Conservation (phyloP, 768 basidiomycete genomes). For the Pisolithus albus region DNA sequence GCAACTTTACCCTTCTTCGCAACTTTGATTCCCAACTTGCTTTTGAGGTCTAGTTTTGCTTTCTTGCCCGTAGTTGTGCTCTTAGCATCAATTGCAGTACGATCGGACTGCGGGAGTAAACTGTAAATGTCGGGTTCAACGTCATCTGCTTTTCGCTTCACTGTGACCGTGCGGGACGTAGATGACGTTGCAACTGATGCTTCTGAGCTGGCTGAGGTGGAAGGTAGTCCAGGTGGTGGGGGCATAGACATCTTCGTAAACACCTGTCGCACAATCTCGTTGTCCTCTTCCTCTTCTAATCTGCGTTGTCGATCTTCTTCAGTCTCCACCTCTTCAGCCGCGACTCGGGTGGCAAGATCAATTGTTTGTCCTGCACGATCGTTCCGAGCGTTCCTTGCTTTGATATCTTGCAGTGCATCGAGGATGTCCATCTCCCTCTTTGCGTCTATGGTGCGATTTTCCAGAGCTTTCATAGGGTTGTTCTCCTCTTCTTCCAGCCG, state of each 20-base stretch:
- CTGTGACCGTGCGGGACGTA: conserved; percentile 43
- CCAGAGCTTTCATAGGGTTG: conserved; percentile 95
- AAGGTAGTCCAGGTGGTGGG: conserved; percentile 12
- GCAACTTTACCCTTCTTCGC: conserved; percentile 42
- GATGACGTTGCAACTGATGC: conserved; percentile 14
- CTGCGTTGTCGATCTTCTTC: conserved; percentile 68
- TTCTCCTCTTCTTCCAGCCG: conserved; percentile 89
- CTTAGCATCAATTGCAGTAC: conserved; percentile 51
- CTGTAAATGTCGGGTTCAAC: conserved; percentile 64
- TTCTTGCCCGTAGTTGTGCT: conserved; percentile 45
- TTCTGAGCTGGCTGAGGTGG: conserved; percentile 18
- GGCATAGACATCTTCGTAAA: conserved; percentile 68
- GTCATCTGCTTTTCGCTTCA: conserved; percentile 84
- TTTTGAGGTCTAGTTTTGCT: conserved; percentile 55
- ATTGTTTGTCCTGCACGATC: conserved; percentile 76
- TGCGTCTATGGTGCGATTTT: conserved; percentile 86
- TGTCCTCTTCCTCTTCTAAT: conserved; percentile 85
- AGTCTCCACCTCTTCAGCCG: conserved; percentile 63
- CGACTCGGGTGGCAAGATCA: conserved; percentile 59
- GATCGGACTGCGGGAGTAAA: conserved; percentile 59
- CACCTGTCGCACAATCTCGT: conserved; percentile 77
- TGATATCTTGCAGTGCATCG: conserved; percentile 90
- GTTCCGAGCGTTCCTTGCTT: conserved; percentile 80
- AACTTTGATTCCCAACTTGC: conserved; percentile 68
- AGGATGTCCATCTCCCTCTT: conserved; percentile 98